Evolutionary conservation across 805 yeast species (phyloP), one percentile per base, ranked within the genome.

Genomic region (Barnettozyma botsteinii): DNA sequence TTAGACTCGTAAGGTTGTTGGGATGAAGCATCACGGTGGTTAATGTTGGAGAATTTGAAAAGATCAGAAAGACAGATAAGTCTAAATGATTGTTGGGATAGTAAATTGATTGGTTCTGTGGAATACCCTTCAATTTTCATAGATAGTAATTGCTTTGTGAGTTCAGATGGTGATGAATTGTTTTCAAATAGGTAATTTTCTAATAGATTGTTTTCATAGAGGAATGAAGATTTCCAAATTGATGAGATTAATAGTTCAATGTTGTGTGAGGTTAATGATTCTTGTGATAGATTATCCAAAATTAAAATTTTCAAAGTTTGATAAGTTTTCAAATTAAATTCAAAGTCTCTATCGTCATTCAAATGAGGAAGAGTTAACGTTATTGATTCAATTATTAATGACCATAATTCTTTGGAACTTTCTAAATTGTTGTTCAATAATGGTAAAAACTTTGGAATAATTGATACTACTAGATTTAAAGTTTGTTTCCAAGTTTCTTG

Each of bases 151-250:
- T 51, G 55, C 10, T 55, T 45, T 3, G 75, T 57, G 5, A 73
- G 61, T 11, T 64, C 67, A 4, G 55, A 52, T 4, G 71, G 58
- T 2, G 55, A 42, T 3, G 53, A 55, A 18, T 53, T 48, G 22
- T 40, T 49, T 24, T 50, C 55, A 22, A 62, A 51, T 25, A 66
- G 52, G 35, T 49, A 61, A 21, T 47, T 62, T 50, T 75, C 94
- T 14, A 72, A 57, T 35, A 72, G 83, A 57, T 70, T 84, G 26
- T 66, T 66, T 41, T 69, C 75, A 64, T 74, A 83, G 21, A 75
- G 60, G 47, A 69, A 83, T 1, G 91, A 81, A 18, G 74, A 65
- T 2, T 62, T 55, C 74, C 85, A 81, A 2, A 87, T 50, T 1
- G 70, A 58, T 5, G 66, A 56, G 3, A 81, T 55, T 33, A 77